These are phyloP conservation scores for Paragyromitra xinjiangensis DNA, from an alignment of 495 filamentous ascomycete species.

Conservation along the genomic window DNA sequence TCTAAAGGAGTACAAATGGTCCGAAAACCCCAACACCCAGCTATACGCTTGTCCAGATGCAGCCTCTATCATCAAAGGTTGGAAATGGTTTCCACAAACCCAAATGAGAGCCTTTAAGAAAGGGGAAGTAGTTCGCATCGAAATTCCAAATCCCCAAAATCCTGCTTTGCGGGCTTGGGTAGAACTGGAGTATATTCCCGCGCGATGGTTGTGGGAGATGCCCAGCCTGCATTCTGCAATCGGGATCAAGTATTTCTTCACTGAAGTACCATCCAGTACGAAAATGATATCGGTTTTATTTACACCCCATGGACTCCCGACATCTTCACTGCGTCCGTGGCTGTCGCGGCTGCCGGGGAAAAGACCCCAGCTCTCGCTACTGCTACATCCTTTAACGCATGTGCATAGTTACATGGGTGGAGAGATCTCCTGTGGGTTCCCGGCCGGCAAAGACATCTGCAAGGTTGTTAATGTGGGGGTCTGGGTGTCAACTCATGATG, in stretches of 20 bases:
- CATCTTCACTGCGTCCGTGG: slow-evolving; percentile 30
- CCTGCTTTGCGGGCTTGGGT: slow-evolving; percentile 64
- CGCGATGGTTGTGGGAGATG: slow-evolving; percentile 65
- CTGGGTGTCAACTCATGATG: slow-evolving; percentile 44
- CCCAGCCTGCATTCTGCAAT: slow-evolving; percentile 71
- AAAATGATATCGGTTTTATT: slow-evolving; percentile 40
- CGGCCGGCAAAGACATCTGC: slow-evolving; percentile 33
- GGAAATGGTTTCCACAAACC: slow-evolving; percentile 72
- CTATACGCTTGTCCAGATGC: slow-evolving; percentile 73
- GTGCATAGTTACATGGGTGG: slow-evolving; percentile 41
- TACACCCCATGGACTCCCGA: slow-evolving; percentile 41
- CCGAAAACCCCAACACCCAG: slow-evolving; percentile 62
- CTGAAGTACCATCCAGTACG: background rate
- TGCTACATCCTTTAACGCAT: slow-evolving; percentile 40
- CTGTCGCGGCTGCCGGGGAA: slow-evolving; percentile 25
- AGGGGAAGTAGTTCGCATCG: slow-evolving; percentile 17
- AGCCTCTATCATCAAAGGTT: slow-evolving; percentile 68
- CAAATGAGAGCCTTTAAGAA: slow-evolving; percentile 60
- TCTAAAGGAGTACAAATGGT: slow-evolving; percentile 67
- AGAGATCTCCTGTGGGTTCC: slow-evolving; percentile 37
- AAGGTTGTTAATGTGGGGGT: slow-evolving; percentile 18
- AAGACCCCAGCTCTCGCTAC: slow-evolving; percentile 11
- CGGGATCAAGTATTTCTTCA: slow-evolving; percentile 65
- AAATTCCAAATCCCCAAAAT: slow-evolving; percentile 57
- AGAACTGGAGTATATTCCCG: slow-evolving; percentile 71